Evolutionary conservation across 2,329 filamentous ascomycete genomes (phyloP).

Genomic region (Esteya vermicola): DNA sequence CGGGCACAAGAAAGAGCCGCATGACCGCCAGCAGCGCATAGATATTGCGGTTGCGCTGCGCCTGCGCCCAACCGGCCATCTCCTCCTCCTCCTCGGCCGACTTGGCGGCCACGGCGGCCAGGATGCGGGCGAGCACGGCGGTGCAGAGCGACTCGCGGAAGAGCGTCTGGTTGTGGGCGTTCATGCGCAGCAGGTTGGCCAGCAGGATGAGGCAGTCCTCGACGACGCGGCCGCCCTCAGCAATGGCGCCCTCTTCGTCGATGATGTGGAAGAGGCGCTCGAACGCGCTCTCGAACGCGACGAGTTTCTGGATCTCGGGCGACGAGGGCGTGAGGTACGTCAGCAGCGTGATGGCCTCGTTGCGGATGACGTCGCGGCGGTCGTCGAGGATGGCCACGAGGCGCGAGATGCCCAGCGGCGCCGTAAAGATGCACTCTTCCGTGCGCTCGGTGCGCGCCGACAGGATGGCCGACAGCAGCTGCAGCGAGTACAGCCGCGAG

Average conservation of each 20-base stretch:
- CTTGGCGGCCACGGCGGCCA: conserved; percentile 35
- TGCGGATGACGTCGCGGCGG: conserved; percentile 70
- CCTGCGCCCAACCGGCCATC: conserved; percentile 59
- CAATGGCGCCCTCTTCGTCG: conserved; percentile 64
- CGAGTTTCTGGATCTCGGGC: conserved; percentile 80
- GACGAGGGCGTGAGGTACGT: conserved; percentile 80
- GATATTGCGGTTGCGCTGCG: conserved; percentile 75
- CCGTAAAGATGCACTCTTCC: conserved; percentile 85
- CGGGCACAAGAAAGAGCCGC: conserved; percentile 68
- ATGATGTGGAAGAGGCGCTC: conserved; percentile 76
- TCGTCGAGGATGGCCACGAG: conserved; percentile 78
- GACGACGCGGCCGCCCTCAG: conserved; percentile 70
- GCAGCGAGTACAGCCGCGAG: conserved; percentile 77
- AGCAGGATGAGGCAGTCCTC: conserved; percentile 88
- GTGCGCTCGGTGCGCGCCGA: conserved; percentile 78
- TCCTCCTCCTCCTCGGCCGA: conserved; percentile 29
- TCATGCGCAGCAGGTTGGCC: conserved; percentile 75
- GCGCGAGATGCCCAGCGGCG: conserved; percentile 75
- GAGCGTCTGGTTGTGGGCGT: conserved; percentile 82
- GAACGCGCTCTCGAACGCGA: conserved; percentile 91
- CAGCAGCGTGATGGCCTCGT: conserved; percentile 75
- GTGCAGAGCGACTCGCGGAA: conserved; percentile 86
- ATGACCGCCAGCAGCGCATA: conserved; percentile 82
- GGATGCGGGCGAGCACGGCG: conserved; percentile 52
- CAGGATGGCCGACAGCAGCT: conserved; percentile 76